Base-by-base conservation (phyloP, 2,329 filamentous ascomycete species). In the Diaporthe caulivora region DNA sequence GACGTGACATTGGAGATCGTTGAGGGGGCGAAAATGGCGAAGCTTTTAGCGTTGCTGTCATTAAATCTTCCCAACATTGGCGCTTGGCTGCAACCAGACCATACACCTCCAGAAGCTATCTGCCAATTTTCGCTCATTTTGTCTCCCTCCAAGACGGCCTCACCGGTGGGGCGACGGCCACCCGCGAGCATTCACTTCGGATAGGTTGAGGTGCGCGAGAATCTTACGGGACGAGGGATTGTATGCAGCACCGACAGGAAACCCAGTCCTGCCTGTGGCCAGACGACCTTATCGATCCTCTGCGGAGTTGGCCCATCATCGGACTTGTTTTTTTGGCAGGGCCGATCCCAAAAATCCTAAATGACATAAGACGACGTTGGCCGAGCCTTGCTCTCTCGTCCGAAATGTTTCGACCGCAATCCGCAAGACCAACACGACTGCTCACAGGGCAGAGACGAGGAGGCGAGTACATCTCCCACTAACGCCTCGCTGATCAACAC, bases 11-110 rank as follows among this genome's bases (percentile, higher is more conserved):
- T 42, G 42, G 21, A 47, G 40, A 60, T 57, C 29, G 62, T 69
- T 69, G 71, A 72, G 62, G 60, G 60, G 58, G 62, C 62, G 44
- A 60, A 60, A 72, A 72, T 29, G 60, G 62, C 53, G 40, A 72
- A 44, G 60, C 34, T 58, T 51, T 68, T 40, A 51, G 53, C 53
- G 60, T 44, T 51, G 44, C 71, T 69, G 51, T 68, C 71, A 72
- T 68, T 72, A 69, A 67, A 51, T 55, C 40, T 69, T 69, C 53
- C 71, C 71, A 72, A 54, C 55, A 62, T 42, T 54, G 44, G 69
- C 69, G 44, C 44, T 53, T 62, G 55, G 40, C 58, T 53, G 47
- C 69, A 62, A 62, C 44, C 44, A 44, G 65, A 55, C 65, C 17
- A 54, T 40, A 55, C 51, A 17, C 26, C 29, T 21, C n/a, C 51